These are phyloP conservation scores for Komagataella kurtzmanii DNA, from an alignment of 805 yeast genomes.

Conservation along the genomic window DNA sequence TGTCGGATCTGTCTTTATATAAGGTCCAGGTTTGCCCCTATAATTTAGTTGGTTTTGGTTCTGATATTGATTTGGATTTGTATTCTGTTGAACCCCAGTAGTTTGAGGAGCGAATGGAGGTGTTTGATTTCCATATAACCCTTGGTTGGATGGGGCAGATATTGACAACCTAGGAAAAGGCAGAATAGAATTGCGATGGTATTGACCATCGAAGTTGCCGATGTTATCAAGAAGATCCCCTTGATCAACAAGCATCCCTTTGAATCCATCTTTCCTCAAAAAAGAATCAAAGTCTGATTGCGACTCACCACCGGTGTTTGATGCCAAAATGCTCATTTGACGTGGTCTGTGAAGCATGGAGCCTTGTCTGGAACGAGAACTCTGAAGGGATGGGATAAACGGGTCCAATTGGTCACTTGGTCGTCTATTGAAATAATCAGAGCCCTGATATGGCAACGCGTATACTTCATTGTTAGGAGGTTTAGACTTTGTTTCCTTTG, in stretches of 20 bases:
- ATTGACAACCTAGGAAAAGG: not conserved
- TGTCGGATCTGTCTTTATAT: not conserved
- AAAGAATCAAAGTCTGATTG: slow-evolving; percentile 20
- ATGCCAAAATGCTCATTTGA: slow-evolving; percentile 17
- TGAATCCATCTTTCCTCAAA: slow-evolving; percentile 19
- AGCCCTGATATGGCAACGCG: not conserved
- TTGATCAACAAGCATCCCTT: slow-evolving; percentile 13
- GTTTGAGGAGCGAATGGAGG: not conserved
- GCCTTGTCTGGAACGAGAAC: slow-evolving; percentile 12
- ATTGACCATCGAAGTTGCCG: not conserved
- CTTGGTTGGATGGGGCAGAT: not conserved
- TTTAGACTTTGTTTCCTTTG: not conserved
- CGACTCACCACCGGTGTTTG: slow-evolving; percentile 12
- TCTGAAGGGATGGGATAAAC: slow-evolving; percentile 20
- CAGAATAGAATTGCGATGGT: not conserved
- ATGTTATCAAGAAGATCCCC: slow-evolving; percentile 14
- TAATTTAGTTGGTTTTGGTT: not conserved
- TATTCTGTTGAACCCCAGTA: not conserved
- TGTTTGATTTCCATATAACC: not conserved
- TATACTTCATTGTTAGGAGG: not conserved
- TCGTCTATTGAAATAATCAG: slow-evolving; percentile 17
- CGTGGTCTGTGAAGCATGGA: slow-evolving; percentile 15
- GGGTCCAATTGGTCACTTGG: slow-evolving; percentile 40
- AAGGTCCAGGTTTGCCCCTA: not conserved
- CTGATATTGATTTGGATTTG: not conserved